phyloP scores from a whole-genome alignment of 2,329 filamentous ascomycete genomes.

The Sporothrix brunneoviolacea region DNA sequence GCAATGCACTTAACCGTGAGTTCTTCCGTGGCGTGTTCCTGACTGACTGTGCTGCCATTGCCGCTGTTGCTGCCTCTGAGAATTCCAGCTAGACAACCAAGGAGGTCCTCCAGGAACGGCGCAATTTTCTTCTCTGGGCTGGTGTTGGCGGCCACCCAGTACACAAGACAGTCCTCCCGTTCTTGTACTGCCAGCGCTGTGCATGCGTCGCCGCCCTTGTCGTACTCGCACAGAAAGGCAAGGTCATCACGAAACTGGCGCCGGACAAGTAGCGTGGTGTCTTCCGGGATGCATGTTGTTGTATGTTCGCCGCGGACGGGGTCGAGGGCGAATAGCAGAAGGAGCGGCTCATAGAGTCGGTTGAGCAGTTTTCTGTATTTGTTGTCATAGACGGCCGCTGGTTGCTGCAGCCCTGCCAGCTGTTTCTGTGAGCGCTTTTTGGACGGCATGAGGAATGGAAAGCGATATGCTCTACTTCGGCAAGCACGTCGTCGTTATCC shows the following conservation, averaged over 20 bases:
- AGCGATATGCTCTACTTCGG: no score
- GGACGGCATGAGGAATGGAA: no score
- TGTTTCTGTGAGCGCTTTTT: no score
- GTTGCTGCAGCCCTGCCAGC: no score
- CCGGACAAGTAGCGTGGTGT: constrained; percentile 9
- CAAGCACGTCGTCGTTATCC: no score
- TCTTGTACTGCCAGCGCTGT: constrained; percentile 39
- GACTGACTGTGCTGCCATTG: neutral
- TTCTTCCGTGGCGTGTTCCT: neutral
- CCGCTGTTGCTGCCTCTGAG: neutral
- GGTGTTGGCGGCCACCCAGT: constrained; percentile 39
- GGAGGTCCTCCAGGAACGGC: constrained; percentile 25
- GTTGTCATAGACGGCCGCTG: no score
- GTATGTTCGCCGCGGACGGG: constrained; percentile 26
- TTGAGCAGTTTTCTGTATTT: constrained; percentile 9
- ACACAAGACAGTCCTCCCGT: constrained; percentile 24
- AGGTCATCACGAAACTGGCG: constrained; percentile 33
- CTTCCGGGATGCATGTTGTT: neutral
- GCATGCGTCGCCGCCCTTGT: constrained; percentile 39
- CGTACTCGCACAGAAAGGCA: constrained; percentile 39
- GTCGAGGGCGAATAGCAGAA: constrained; percentile 28
- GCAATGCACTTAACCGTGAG: neutral
- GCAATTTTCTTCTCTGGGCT: constrained; percentile 17
- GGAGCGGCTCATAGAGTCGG: constrained; percentile 34
- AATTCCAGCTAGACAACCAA: constrained; percentile 17